Evolutionary conservation across 768 basidiomycete species (phyloP).

Genomic region (Dentipellis sp.): DNA sequence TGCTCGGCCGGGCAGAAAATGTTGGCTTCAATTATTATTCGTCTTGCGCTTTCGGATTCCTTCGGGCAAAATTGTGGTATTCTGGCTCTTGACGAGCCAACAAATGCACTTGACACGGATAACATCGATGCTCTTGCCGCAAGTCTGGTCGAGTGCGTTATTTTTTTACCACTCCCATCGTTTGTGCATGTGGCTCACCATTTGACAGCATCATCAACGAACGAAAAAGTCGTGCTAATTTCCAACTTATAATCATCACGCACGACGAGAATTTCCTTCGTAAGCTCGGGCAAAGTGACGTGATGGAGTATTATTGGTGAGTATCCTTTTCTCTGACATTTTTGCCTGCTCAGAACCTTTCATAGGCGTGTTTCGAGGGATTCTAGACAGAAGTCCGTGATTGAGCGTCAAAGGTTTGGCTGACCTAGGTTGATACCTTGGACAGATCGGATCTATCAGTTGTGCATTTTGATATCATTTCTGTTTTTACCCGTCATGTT

Average conservation of each 20-base stretch:
- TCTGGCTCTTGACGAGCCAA: conserved; percentile 94
- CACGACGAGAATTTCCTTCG: conserved; percentile 94
- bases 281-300: conserved; percentile 81
- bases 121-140: conserved; percentile 92
- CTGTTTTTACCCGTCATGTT: no score
- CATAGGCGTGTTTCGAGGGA: conserved; percentile 77
- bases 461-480: no score
- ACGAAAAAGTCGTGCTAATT: conserved; percentile 79
- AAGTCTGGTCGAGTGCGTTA: conserved; percentile 81
- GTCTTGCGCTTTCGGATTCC: conserved; percentile 92
- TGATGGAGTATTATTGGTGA: conserved; percentile 95
- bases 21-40: conserved; percentile 95
- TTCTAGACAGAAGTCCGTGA: conserved; percentile 33
- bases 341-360: not conserved
- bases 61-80: conserved; percentile 98
- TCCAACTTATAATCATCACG: conserved; percentile 95
- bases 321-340: conserved; percentile 14
- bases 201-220: conserved; percentile 81
- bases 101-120: conserved; percentile 92
- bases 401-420: conserved; percentile 21
- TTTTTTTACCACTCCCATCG: not conserved
- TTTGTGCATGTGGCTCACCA: conserved; percentile 3
- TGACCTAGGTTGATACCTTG: not conserved
- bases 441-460: no score
- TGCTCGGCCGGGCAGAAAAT: conserved; percentile 99